phyloP scores from a whole-genome alignment of 2,329 filamentous ascomycete species.

The Trichoderma sp. region DNA sequence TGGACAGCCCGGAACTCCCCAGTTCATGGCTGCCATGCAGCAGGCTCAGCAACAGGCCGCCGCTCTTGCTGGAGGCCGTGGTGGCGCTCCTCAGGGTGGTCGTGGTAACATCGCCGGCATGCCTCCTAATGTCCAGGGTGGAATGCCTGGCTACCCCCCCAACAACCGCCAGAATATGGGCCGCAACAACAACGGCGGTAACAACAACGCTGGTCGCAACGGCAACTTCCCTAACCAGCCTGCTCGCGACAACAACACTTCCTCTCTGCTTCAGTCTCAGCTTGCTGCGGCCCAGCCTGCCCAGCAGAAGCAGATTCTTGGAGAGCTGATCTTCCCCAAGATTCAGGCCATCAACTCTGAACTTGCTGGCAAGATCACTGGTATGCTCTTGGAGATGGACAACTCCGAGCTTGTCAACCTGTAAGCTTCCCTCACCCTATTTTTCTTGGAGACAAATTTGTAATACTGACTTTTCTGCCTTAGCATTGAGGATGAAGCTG shows the following conservation, averaged over 20 bases:
- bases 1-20: constrained; percentile 74
- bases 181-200: constrained; percentile 47
- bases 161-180: constrained; percentile 52
- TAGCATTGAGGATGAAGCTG: constrained; percentile 84
- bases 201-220: constrained; percentile 42
- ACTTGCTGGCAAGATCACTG: constrained; percentile 97
- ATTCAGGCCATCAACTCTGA: constrained; percentile 93
- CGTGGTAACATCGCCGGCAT: constrained; percentile 74
- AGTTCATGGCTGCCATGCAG: constrained; percentile 79
- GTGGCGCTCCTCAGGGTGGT: constrained; percentile 61
- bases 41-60: constrained; percentile 60
- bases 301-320: constrained; percentile 98
- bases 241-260: constrained; percentile 40
- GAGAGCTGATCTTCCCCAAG: constrained; percentile 98
- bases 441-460: constrained; percentile 16
- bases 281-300: constrained; percentile 56
- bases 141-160: constrained; percentile 56
- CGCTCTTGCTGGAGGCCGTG: constrained; percentile 58
- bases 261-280: constrained; percentile 53
- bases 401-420: constrained; percentile 90
- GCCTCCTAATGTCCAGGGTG: constrained; percentile 60
- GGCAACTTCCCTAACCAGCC: constrained; percentile 47
- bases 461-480: constrained; percentile 16
- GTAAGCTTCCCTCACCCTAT: constrained; percentile 59
- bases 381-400: constrained; percentile 99